Base-by-base conservation (phyloP, 495 filamentous ascomycete genomes). In the Recurvomyces mirabilis region DNA sequence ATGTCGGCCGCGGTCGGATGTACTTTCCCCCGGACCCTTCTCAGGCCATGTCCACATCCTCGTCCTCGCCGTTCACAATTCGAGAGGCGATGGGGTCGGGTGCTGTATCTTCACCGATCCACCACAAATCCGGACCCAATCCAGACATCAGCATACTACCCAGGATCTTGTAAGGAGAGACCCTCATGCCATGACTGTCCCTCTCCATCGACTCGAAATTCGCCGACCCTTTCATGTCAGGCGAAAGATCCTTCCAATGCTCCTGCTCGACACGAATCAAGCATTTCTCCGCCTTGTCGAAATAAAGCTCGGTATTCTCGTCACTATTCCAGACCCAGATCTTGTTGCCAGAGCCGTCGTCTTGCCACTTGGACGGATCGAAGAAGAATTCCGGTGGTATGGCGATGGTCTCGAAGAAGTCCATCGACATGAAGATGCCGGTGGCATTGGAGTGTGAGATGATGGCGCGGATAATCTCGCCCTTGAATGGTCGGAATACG, bases 401-500 rank as follows among this genome's bases (percentile, higher is more conserved):
- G 40, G 80, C 75, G 29, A 96, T 87, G 45, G 95, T 87, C 51
- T 84, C 79, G 56, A 94, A 95, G 58, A 98, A 98, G 39, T 87
- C 82, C 0, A 84, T 77, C 13, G 74, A 74, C 33, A 96, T 74
- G 54, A 77, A 73, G 41, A 98, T 87, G 23, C 88, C 91, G 11
- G 75, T 65, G 13, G 72, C 63, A 3, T 73, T 76, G n/a, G 78
- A 74, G 37, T 74, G 74, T 29, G 72, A 74, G 51, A 95, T 95
- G 47, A 75, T 79, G 3, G 84, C 91, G 7, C 81, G 65, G 47
- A 96, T 67, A 36, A 93, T 84, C 60, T 98, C 93, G 17, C 82
- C 80, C 59, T 93, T 86, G 67, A 93, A 95, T 0, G 91, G 91
- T 21, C 91, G 75, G 61, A 96, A 96, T 7, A 95, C 84, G n/a